These are phyloP conservation scores for Xylaria intraflava DNA, from an alignment of 495 filamentous ascomycete species.

Conservation along the genomic window DNA sequence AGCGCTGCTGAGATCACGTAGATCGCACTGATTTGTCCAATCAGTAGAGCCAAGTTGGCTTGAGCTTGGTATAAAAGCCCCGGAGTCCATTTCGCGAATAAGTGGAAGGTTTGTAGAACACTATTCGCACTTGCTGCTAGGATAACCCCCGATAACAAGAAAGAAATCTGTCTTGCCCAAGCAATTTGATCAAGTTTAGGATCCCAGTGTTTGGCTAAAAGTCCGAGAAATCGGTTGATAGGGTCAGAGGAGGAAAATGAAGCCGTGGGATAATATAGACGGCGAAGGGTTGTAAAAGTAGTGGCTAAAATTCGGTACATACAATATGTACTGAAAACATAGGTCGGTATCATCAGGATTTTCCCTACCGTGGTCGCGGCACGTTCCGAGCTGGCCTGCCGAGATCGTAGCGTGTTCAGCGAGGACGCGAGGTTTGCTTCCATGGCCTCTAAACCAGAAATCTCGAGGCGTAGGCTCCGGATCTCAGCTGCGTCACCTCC, in stretches of 20 bases:
- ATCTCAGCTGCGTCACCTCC: slow-evolving; percentile 58
- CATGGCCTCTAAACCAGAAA: slow-evolving; percentile 73
- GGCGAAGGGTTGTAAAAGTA: slow-evolving; percentile 52
- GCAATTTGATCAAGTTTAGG: slow-evolving; percentile 61
- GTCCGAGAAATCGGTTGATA: slow-evolving; percentile 67
- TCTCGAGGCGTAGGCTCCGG: slow-evolving; percentile 61
- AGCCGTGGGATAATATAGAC: slow-evolving; percentile 42
- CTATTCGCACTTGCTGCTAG: slow-evolving; percentile 68
- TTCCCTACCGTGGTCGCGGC: slow-evolving; percentile 57
- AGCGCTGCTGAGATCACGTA: slow-evolving; percentile 74
- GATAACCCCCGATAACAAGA: slow-evolving; percentile 70
- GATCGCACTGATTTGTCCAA: slow-evolving; percentile 68
- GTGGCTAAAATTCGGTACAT: slow-evolving; percentile 68
- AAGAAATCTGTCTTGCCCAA: slow-evolving; percentile 72
- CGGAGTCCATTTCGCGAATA: slow-evolving; percentile 65
- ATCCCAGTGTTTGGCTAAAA: slow-evolving; percentile 66
- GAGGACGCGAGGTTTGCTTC: slow-evolving; percentile 56
- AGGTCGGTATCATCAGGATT: slow-evolving; percentile 50
- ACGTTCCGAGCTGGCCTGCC: slow-evolving; percentile 52
- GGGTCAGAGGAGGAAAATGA: slow-evolving; percentile 66
- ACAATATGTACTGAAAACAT: slow-evolving; percentile 68
- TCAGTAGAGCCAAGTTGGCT: slow-evolving; percentile 63
- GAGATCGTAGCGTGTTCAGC: slow-evolving; percentile 49
- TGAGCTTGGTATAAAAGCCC: slow-evolving; percentile 54
- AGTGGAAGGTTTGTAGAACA: slow-evolving; percentile 66